Base-by-base conservation (phyloP, 805 yeast species). In the Jamesozyma lodderae region DNA sequence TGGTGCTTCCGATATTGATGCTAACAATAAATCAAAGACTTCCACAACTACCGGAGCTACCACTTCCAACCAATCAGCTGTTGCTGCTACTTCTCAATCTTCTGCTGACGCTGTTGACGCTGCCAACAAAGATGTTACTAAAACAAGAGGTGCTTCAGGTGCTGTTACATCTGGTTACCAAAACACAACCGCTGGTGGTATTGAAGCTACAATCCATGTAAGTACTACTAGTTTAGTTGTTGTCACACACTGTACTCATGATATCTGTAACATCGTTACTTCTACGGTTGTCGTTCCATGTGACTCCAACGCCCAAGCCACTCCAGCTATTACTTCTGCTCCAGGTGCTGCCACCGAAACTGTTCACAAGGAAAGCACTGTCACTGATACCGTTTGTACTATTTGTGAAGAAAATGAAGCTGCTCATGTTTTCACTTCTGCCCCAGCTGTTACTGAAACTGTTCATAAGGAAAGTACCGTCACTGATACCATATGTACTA, bases 271-370 rank as follows among this genome's bases (percentile, higher is more conserved):
- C 7, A 17, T 29, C 7, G 15, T 36, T 6, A 28, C 43, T 11
- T 25, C 41, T 6, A 22, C 43, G 5, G 16, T 42, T 16, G 29
- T 40, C 14, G 16, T 17, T n/a, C 8, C 31, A 14, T 17, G 18
- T 28, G 19, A n/a, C n/a, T n/a, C n/a, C n/a, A n/a, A n/a, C n/a
- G n/a, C n/a, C n/a, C n/a, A n/a, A n/a, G n/a, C n/a, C n/a, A n/a
- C 19, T 15, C 29, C 29, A 10, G 28, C 28, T 7, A 25, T 15
- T 6, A 25, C 10, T n/a, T n/a, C n/a, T n/a, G n/a, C n/a, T n/a
- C n/a, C n/a, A n/a, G n/a, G n/a, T n/a, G n/a, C n/a, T n/a, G n/a
- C n/a, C n/a, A n/a, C n/a, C n/a, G n/a, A n/a, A n/a, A n/a, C n/a
- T n/a, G n/a, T n/a, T n/a, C n/a, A n/a, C n/a, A n/a, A n/a, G n/a